Conservation (phyloP, 768 basidiomycete species). For the Phanerochaete carnosa region DNA sequence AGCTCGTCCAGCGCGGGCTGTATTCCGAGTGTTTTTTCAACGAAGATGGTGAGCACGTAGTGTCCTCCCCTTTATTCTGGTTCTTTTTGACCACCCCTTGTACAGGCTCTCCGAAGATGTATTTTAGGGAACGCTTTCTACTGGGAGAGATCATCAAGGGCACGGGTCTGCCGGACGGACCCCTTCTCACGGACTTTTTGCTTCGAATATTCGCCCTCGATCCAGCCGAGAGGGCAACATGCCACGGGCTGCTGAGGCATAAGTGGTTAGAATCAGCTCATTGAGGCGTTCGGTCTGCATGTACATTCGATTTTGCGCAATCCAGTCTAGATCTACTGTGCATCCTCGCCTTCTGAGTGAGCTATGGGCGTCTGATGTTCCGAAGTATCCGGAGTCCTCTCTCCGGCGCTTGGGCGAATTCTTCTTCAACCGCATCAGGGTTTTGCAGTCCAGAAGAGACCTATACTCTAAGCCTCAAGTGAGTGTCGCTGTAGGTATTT, state of each 20-base stretch:
- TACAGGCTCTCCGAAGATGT: not conserved
- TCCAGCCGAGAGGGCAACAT: not conserved
- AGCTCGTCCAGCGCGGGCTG: constrained; percentile 2
- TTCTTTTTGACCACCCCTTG: not conserved
- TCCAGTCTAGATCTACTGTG: too few species aligned
- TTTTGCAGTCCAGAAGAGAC: too few species aligned
- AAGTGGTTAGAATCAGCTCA: not conserved
- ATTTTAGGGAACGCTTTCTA: not conserved
- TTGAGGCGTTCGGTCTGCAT: too few species aligned
- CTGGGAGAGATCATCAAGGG: not conserved
- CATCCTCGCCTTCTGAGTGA: too few species aligned
- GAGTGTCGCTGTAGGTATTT: too few species aligned
- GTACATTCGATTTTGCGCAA: too few species aligned
- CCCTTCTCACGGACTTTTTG: not conserved
- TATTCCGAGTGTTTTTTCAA: constrained; percentile 3
- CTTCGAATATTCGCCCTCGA: not conserved
- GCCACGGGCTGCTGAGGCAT: not conserved
- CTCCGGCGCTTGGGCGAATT: too few species aligned
- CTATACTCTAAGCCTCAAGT: too few species aligned
- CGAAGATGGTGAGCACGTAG: constrained; percentile 1
- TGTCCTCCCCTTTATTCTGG: not conserved
- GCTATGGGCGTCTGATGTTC: too few species aligned
- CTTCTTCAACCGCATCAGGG: too few species aligned
- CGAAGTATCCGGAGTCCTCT: too few species aligned
- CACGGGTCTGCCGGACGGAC: not conserved